Conservation (phyloP, 805 yeast genomes). For the Monosporozyma servazzii region DNA sequence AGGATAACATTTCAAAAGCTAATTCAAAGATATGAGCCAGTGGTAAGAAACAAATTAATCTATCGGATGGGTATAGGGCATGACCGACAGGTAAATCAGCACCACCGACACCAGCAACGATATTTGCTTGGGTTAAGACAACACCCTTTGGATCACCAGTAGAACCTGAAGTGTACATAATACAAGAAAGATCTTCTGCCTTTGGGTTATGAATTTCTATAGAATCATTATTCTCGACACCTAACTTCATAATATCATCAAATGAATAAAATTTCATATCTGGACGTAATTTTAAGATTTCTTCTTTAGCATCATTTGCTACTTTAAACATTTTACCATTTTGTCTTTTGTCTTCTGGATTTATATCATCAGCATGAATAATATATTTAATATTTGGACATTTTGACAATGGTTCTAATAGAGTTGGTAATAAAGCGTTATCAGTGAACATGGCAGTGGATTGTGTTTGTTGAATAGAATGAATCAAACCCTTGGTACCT, state of each 20-base stretch:
- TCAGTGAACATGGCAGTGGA: conserved; percentile 79
- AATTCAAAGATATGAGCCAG: conserved; percentile 94
- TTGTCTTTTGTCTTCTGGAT: conserved; percentile 52
- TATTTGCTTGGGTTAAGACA: conserved; percentile 50
- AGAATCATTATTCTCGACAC: conserved; percentile 39
- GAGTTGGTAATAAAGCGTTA: conserved; percentile 55
- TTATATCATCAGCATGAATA: conserved; percentile 59
- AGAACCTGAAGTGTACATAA: conserved; percentile 67
- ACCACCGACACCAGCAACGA: conserved; percentile 84
- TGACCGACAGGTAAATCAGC: conserved; percentile 53
- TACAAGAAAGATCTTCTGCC: conserved; percentile 46
- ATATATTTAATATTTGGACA: conserved; percentile 56
- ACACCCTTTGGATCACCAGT: conserved; percentile 82
- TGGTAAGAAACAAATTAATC: conserved; percentile 82
- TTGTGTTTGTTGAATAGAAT: conserved; percentile 75
- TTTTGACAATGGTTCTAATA: conserved; percentile 62
- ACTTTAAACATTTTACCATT: conserved; percentile 49
- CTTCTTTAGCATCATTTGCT: conserved; percentile 49
- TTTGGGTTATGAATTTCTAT: conserved; percentile 35
- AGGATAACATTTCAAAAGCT: conserved; percentile 67
- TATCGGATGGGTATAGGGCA: conserved; percentile 48
- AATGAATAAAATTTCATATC: conserved; percentile 59
- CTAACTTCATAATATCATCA: conserved; percentile 58
- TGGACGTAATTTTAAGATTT: conserved; percentile 60
- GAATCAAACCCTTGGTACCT: conserved; percentile 81